phyloP scores from a whole-genome alignment of 805 yeast genomes.

The Ogataea nitratoaversa region DNA sequence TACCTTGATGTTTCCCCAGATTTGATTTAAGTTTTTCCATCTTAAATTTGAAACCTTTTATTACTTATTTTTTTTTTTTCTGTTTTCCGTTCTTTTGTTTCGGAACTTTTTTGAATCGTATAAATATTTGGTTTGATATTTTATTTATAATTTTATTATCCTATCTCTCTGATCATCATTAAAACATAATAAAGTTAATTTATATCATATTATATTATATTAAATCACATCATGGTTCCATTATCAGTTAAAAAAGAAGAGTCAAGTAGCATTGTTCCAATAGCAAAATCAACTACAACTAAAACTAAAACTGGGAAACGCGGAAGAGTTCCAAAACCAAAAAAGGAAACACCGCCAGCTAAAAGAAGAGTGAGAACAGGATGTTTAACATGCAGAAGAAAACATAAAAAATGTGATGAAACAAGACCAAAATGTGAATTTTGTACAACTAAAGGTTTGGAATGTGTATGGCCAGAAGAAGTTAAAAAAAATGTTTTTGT shows the following conservation, averaged over 20 bases:
- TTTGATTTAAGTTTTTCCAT: too few species aligned
- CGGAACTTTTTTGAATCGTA: neutral
- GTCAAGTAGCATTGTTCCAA: neutral
- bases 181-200: too few species aligned
- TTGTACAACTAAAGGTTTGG: conserved; percentile 36
- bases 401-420: conserved; percentile 55
- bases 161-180: too few species aligned
- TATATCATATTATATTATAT: too few species aligned
- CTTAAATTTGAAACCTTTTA: too few species aligned
- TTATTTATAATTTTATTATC: too few species aligned
- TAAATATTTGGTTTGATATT: neutral
- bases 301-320: conserved; percentile 10
- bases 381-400: conserved; percentile 48
- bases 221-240: neutral
- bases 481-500: conserved; percentile 25
- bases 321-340: conserved; percentile 18
- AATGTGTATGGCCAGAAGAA: conserved; percentile 35
- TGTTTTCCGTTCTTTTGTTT: neutral
- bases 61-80: too few species aligned
- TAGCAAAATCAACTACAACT: too few species aligned
- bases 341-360: conserved; percentile 29
- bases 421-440: conserved; percentile 47
- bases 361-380: conserved; percentile 40
- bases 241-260: neutral
- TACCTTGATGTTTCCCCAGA: neutral